Conservation (phyloP, 2,329 filamentous ascomycete genomes). For the Cryphonectria nitschkei region DNA sequence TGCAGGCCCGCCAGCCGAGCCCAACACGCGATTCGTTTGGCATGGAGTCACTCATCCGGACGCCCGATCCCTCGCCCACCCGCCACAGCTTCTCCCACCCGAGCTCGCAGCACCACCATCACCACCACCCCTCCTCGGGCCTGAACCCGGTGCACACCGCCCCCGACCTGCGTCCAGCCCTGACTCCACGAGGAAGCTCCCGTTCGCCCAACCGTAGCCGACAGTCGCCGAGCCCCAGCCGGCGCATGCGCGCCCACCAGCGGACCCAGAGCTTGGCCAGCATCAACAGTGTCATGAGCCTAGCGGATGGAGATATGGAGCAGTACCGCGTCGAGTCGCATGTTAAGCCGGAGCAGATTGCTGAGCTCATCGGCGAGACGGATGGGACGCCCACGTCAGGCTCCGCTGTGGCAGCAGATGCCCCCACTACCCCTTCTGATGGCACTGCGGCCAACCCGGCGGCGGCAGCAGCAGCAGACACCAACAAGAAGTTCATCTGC, state of each 20-base stretch:
- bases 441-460: not conserved
- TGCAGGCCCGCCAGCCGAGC: conserved; percentile 26
- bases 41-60: conserved; percentile 23
- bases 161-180: conserved; percentile 24
- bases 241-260: conserved; percentile 29
- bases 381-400: conserved; percentile 12
- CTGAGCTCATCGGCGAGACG: conserved; percentile 28
- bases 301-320: conserved; percentile 29
- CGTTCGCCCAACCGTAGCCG: conserved; percentile 24
- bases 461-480: conserved; percentile 8
- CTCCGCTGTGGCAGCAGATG: not conserved
- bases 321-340: conserved; percentile 29
- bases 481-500: conserved; percentile 29
- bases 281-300: conserved; percentile 28
- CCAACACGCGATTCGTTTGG: conserved; percentile 22
- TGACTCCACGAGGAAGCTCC: conserved; percentile 18
- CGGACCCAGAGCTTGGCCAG: conserved; percentile 27
- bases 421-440: not conserved
- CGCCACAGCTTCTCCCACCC: conserved; percentile 29
- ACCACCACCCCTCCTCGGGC: not conserved
- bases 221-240: conserved; percentile 26
- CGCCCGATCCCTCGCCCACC: conserved; percentile 26
- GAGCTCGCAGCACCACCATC: conserved; percentile 13
- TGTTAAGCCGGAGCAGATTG: conserved; percentile 28
- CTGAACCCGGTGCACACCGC: conserved; percentile 22